Base-by-base conservation (phyloP, 768 basidiomycete species). In the Lactifluus pinguis region DNA sequence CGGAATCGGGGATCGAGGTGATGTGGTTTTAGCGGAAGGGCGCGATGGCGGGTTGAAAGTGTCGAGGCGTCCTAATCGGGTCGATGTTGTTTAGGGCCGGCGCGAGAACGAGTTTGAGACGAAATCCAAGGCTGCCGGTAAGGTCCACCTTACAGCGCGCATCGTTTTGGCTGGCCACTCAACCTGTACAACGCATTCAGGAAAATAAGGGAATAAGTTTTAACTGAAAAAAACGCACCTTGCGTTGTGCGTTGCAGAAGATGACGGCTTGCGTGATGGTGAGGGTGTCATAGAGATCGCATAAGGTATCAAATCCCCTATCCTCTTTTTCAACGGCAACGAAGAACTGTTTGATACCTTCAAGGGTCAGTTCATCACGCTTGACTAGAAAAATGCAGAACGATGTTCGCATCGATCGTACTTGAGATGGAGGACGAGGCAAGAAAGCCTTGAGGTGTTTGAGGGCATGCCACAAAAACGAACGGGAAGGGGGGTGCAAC, bases 361-460 rank as follows among this genome's bases (percentile, higher is more conserved):
- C 95, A 59, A 98, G 80, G 54, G 95, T 97, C 80, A 98, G 82
- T 76, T 99, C 95, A 70, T 98, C 95, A 87, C 94, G 92, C 80
- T 98, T 97, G 74, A 98, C 95, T 67, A 98, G 86, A 68, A 99
- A n/a, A n/a, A n/a, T n/a, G n/a, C n/a, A n/a, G n/a, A n/a, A 98
- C 95, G 25, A 25, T 25, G 25, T 25, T 1, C 1, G 25, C 25
- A 2, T 25, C 25, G 25, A 25, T 25, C 25, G 25, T 1, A 25
- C 25, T 25, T 2, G 25, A 25, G 25, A 25, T 25, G 25, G 25
- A 25, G 25, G 25, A 25, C 25, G 25, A 25, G 25, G 25, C 25
- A 25, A 1, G 25, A 25, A 25, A 25, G 25, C 25, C 25, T 25
- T 25, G 25, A 25, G 25, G 25, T 25, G 25, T 25, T 25, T 25